These are phyloP conservation scores for Scheffersomyces stambukii DNA, from an alignment of 1,139 yeast species.

Conservation along the genomic window DNA sequence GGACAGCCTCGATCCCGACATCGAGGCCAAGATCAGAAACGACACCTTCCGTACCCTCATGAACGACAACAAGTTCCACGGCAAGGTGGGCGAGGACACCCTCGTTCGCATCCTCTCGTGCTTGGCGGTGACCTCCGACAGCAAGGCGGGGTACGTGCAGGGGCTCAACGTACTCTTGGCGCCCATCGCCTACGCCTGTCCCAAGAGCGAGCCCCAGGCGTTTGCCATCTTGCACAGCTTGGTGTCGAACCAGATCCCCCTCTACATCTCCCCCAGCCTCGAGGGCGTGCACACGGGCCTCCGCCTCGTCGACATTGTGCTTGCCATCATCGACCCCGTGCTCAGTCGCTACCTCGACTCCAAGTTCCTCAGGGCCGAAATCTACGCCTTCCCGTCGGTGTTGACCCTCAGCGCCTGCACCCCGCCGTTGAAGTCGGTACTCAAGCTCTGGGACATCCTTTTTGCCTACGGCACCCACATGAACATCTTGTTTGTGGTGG, in stretches of 20 bases:
- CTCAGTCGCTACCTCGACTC: slow-evolving; percentile 57
- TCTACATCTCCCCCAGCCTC: slow-evolving; percentile 72
- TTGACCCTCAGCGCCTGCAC: slow-evolving; percentile 87
- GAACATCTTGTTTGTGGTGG: slow-evolving; percentile 80
- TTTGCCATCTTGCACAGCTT: slow-evolving; percentile 64
- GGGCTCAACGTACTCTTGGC: slow-evolving; percentile 89
- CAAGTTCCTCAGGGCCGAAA: slow-evolving; percentile 71
- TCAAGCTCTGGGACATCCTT: slow-evolving; percentile 83
- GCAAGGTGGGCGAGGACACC: slow-evolving; percentile 63
- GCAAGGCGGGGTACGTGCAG: slow-evolving; percentile 65
- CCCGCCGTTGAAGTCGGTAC: slow-evolving; percentile 73
- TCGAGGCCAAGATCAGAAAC: slow-evolving; percentile 70
- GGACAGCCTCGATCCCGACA: slow-evolving; percentile 33
- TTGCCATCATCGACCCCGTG: slow-evolving; percentile 70
- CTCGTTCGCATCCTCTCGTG: slow-evolving; percentile 68
- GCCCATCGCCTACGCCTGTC: slow-evolving; percentile 71
- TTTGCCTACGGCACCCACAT: slow-evolving; percentile 90
- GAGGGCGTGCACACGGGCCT: slow-evolving; percentile 84
- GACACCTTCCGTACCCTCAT: slow-evolving; percentile 86
- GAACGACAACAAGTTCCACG: slow-evolving; percentile 65
- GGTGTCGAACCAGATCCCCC: slow-evolving; percentile 61
- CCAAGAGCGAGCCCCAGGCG: slow-evolving; percentile 82
- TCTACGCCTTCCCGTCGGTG: slow-evolving; percentile 86
- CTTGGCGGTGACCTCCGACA: slow-evolving; percentile 64
- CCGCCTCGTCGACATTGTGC: slow-evolving; percentile 61